These are phyloP conservation scores for Glaciozyma martinii DNA, from an alignment of 768 basidiomycete species.

Conservation along the genomic window DNA sequence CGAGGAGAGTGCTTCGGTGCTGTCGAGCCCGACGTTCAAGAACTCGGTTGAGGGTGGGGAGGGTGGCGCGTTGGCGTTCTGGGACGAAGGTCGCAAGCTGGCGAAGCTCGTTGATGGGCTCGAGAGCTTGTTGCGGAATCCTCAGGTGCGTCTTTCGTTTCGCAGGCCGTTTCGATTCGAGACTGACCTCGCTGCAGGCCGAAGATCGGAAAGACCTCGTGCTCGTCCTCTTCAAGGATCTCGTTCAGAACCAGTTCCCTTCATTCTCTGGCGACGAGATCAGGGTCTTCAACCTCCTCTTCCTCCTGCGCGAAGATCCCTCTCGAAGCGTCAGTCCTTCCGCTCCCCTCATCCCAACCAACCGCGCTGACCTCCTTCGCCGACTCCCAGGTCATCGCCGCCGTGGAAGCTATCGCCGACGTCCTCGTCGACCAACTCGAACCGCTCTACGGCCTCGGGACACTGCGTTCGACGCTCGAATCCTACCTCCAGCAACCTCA, in stretches of 20 bases:
- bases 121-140: not conserved
- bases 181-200: too few relatives aligned
- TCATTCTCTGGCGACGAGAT: constrained; percentile 30
- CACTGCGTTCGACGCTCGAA: constrained; percentile 16
- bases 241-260: constrained; percentile 29
- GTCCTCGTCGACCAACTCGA: constrained; percentile 26
- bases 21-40: not conserved
- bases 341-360: too few relatives aligned
- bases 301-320: constrained; percentile 23
- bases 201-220: constrained; percentile 12
- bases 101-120: constrained; percentile 15
- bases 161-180: too few relatives aligned
- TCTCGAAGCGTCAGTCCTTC: constrained; percentile 9
- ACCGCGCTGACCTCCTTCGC: not conserved
- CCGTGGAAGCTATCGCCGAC: constrained; percentile 24
- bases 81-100: constrained; percentile 11
- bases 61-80: not conserved
- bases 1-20: constrained; percentile 2
- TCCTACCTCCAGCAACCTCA: constrained; percentile 9
- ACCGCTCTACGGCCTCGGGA: constrained; percentile 31
- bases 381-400: constrained; percentile 20
- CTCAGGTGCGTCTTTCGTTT: not conserved
- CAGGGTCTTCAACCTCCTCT: constrained; percentile 23
- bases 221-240: constrained; percentile 25
- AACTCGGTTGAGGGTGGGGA: not conserved